Conservation (phyloP, 305 asterid genomes). For the Ilex paraguariensis region DNA sequence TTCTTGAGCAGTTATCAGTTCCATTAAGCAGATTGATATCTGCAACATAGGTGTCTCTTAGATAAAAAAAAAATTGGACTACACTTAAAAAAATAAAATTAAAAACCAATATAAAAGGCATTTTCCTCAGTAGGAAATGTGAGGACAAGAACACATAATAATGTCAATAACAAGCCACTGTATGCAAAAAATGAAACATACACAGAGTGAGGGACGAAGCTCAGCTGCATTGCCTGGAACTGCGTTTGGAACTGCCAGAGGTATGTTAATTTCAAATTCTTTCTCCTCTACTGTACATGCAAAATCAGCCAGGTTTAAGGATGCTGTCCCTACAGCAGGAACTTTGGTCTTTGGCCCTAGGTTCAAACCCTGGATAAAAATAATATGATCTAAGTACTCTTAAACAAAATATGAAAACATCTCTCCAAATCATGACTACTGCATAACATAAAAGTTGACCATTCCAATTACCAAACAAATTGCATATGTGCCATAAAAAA, state of each 20-base stretch:
- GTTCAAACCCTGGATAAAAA: slow-evolving; percentile 41
- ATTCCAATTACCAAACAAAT: too few species aligned
- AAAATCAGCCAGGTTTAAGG: slow-evolving; percentile 73
- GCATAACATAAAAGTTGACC: too few species aligned
- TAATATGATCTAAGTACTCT: slow-evolving; percentile 10
- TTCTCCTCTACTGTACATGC: slow-evolving; percentile 56
- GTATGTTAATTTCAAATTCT: slow-evolving; percentile 48
- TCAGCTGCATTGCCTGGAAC: slow-evolving; percentile 41
- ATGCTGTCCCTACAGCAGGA: slow-evolving; percentile 52
- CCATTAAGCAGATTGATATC: slow-evolving; percentile 66
- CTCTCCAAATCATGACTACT: not conserved
- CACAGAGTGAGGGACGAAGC: slow-evolving; percentile 47
- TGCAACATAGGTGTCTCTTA: slow-evolving; percentile 22
- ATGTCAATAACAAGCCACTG: not conserved
- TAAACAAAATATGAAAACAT: not conserved
- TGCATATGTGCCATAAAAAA: too few species aligned
- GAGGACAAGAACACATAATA: not conserved
- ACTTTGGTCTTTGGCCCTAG: slow-evolving; percentile 68
- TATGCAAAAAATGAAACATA: slow-evolving; percentile 20
- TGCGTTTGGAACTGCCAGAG: slow-evolving; percentile 48
- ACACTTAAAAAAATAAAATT: not conserved
- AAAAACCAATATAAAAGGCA: not conserved
- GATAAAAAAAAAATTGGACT: not conserved
- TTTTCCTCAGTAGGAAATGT: not conserved
- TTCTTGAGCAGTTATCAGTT: slow-evolving; percentile 58